Evolutionary conservation across 2,329 filamentous ascomycete species (phyloP).

Genomic region (Lasiodiplodia sp.): DNA sequence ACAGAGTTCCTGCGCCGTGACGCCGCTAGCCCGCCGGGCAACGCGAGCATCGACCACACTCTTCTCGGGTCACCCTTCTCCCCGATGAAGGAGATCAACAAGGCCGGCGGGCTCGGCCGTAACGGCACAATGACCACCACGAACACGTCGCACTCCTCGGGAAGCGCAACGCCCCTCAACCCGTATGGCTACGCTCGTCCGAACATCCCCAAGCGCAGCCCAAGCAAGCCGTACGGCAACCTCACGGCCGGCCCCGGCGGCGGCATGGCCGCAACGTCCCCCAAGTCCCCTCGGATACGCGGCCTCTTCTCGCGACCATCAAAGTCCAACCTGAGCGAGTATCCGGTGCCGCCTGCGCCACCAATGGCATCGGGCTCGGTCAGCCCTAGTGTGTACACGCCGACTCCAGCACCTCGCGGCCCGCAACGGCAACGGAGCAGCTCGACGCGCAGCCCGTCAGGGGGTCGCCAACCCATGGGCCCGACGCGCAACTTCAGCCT

Average conservation of each 20-base stretch:
- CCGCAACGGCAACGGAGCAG: conserved; percentile 16
- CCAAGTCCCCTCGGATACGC: conserved; percentile 23
- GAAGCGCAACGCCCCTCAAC: conserved; percentile 18
- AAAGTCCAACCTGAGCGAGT: background rate
- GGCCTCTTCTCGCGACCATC: conserved; percentile 14
- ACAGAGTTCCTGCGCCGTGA: conserved; percentile 47
- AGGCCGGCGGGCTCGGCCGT: conserved; percentile 37
- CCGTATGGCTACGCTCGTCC: conserved; percentile 21
- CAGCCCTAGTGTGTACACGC: conserved; percentile 23
- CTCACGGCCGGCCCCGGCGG: conserved; percentile 22
- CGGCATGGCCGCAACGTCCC: conserved; percentile 23
- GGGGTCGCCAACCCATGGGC: conserved; percentile 11
- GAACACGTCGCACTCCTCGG: background rate
- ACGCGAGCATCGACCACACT: conserved; percentile 39
- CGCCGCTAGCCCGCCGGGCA: conserved; percentile 38
- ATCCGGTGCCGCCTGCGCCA: conserved; percentile 6
- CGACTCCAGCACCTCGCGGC: conserved; percentile 15
- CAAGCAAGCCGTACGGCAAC: conserved; percentile 26
- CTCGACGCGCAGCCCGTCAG: conserved; percentile 12
- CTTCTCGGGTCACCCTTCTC: conserved; percentile 39
- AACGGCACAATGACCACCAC: conserved; percentile 37
- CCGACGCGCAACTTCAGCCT: conserved; percentile 27
- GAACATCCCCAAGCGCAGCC: conserved; percentile 6
- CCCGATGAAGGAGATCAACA: conserved; percentile 28
- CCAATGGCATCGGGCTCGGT: conserved; percentile 9